These are phyloP conservation scores for Neoarthrinium moseri DNA, from an alignment of 2,329 filamentous ascomycete species.

Conservation along the genomic window DNA sequence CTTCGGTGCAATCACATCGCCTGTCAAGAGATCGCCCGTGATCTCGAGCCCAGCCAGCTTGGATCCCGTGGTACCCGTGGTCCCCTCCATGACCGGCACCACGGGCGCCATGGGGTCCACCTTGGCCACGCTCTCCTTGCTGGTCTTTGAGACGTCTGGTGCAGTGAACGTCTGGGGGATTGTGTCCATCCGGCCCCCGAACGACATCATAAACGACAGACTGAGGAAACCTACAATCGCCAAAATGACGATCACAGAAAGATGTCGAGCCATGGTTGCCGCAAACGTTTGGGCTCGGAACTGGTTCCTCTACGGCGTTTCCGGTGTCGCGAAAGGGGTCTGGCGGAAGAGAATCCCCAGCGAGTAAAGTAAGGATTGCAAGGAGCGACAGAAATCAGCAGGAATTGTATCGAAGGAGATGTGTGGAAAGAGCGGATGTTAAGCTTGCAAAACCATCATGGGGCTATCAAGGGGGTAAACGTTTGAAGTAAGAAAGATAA, in stretches of 20 bases:
- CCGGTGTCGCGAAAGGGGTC: not conserved
- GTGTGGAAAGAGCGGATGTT: not conserved
- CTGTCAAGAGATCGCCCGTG: conserved; percentile 54
- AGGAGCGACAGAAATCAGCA: no score
- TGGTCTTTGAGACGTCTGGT: conserved; percentile 2
- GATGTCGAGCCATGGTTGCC: conserved; percentile 49
- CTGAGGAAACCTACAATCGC: conserved; percentile 55
- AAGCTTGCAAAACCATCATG: not conserved
- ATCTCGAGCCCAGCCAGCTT: conserved; percentile 40
- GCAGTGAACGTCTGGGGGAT: conserved; percentile 16
- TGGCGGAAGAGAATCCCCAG: not conserved
- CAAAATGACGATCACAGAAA: conserved; percentile 53
- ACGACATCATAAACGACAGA: conserved; percentile 59
- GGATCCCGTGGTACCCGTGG: conserved; percentile 16
- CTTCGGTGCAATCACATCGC: conserved; percentile 75
- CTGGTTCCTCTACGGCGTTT: no score
- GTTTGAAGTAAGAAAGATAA: not conserved
- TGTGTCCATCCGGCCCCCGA: conserved; percentile 27
- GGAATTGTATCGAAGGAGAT: no score
- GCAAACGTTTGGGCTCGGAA: not conserved
- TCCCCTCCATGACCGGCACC: conserved; percentile 5
- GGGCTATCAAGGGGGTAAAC: not conserved
- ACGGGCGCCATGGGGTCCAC: not conserved
- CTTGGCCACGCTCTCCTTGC: not conserved
- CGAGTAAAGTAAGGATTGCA: not conserved